Conservation (phyloP, 1,284 basidiomycete species). For the Sporisorium scitamineum region DNA sequence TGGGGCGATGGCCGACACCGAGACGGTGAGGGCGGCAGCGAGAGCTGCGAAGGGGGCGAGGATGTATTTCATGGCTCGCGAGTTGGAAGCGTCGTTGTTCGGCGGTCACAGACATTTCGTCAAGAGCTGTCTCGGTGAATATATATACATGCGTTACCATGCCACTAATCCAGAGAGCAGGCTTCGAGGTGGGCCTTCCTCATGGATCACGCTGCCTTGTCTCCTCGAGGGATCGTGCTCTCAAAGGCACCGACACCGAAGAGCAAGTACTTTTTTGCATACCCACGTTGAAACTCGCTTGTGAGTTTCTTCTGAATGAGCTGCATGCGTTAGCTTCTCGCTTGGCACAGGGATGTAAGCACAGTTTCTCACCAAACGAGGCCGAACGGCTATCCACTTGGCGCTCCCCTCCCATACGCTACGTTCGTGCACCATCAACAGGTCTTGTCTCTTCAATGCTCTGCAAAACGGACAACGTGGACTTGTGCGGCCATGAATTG, state of each 20-base stretch:
- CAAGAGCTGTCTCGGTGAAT: too few relatives aligned
- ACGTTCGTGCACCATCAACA: not conserved
- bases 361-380: not conserved
- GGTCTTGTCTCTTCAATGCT: not conserved
- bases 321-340: not conserved
- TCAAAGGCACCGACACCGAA: not conserved
- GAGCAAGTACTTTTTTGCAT: not conserved
- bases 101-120: not conserved
- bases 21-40: conserved; percentile 29
- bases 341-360: not conserved
- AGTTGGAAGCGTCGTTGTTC: not conserved
- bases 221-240: not conserved
- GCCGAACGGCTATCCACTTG: conserved; percentile 8
- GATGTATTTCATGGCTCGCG: conserved; percentile 27
- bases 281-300: conserved; percentile 9
- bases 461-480: not conserved
- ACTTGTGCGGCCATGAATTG: not conserved
- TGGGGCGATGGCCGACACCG: conserved; percentile 45
- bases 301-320: conserved; percentile 1
- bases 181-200: not conserved
- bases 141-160: conserved; percentile 6
- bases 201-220: not conserved
- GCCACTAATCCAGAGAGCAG: not conserved
- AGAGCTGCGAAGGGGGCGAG: conserved; percentile 31
- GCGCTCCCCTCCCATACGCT: not conserved